These are phyloP conservation scores for Acacia acuminata DNA, from an alignment of 306 rosid species.

Conservation along the genomic window DNA sequence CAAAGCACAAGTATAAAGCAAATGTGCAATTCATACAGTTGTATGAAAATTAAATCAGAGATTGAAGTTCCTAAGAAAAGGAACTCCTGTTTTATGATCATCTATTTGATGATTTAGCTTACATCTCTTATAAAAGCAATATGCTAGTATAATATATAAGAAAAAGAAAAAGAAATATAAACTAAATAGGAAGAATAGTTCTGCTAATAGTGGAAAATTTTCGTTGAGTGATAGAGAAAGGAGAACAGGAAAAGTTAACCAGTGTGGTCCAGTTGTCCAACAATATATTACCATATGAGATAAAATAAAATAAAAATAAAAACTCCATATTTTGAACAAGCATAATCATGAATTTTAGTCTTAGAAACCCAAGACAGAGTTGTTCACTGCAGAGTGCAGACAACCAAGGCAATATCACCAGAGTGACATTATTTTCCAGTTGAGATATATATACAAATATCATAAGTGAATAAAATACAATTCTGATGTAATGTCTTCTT, in stretches of 20 bases:
- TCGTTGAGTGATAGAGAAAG: background rate
- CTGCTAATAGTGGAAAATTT: background rate
- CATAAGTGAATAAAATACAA: background rate
- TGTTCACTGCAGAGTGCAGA: background rate
- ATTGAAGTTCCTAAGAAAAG: background rate
- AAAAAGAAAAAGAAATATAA: background rate
- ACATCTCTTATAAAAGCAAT: background rate
- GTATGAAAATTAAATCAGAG: background rate
- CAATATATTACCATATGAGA: background rate
- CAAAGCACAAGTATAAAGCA: constrained; percentile 21
- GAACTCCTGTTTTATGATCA: constrained; percentile 32
- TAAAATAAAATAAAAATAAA: background rate
- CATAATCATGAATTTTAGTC: constrained; percentile 18
- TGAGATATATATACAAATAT: constrained; percentile 5
- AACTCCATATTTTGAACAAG: background rate
- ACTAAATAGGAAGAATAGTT: constrained; percentile 9
- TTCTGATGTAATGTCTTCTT: background rate
- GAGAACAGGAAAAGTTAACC: constrained; percentile 29
- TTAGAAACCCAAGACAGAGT: constrained; percentile 18
- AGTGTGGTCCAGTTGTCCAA: constrained; percentile 33
- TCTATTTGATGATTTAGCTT: background rate
- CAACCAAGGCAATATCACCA: background rate
- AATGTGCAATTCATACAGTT: background rate
- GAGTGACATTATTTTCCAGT: constrained; percentile 6
- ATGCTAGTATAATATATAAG: background rate